These are phyloP conservation scores for Fermentozyma sake DNA, from an alignment of 1,139 yeast species.

Conservation along the genomic window DNA sequence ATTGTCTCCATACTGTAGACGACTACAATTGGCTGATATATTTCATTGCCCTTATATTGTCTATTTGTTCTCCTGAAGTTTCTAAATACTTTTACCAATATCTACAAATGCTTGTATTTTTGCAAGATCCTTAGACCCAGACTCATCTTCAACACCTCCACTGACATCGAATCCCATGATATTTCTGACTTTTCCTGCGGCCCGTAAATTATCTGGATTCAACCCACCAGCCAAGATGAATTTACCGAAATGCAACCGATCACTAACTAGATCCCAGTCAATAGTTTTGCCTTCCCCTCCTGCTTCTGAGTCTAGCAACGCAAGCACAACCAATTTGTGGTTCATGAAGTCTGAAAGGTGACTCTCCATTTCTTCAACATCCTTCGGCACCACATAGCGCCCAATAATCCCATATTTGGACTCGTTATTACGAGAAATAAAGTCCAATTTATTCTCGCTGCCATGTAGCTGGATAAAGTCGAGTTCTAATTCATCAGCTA, in stretches of 20 bases:
- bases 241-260: slow-evolving; percentile 32
- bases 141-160: slow-evolving; percentile 77
- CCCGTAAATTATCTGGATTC: slow-evolving; percentile 61
- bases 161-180: slow-evolving; percentile 92
- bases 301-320: slow-evolving; percentile 77
- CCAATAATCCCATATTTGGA: slow-evolving; percentile 60
- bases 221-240: slow-evolving; percentile 89
- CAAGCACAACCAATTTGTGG: slow-evolving; percentile 27
- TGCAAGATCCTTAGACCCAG: slow-evolving; percentile 60
- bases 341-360: slow-evolving; percentile 14
- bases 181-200: slow-evolving; percentile 43
- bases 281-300: slow-evolving; percentile 88
- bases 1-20: no score
- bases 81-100: slow-evolving; percentile 29
- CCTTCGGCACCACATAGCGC: slow-evolving; percentile 62
- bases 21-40: no score
- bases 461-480: slow-evolving; percentile 93
- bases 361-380: slow-evolving; percentile 22
- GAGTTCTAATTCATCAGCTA: slow-evolving; percentile 46
- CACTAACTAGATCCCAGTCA: slow-evolving; percentile 54
- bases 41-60: no score
- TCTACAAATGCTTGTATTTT: slow-evolving; percentile 58
- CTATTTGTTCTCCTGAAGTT: background rate
- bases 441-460: slow-evolving; percentile 60
- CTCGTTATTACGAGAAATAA: slow-evolving; percentile 26